A percentile compares a stretch with the other conserved stretches of the same genome.
Conservation (phyloP, 1,139 yeast genomes). For the Yarrowia galli region DNA sequence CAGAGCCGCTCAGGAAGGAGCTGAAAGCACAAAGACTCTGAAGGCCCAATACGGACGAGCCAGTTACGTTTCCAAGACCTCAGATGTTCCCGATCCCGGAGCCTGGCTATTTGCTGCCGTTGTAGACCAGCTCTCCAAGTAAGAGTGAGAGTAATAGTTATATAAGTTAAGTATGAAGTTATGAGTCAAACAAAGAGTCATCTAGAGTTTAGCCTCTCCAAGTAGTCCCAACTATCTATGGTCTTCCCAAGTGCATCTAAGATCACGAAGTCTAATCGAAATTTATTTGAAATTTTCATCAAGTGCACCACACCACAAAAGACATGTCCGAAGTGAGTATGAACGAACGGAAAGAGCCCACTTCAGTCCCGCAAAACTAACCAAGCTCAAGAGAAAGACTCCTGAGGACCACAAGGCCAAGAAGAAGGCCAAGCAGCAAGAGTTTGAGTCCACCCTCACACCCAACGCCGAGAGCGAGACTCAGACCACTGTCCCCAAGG, state of each 20-base stretch:
- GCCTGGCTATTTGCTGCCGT: constrained; percentile 46
- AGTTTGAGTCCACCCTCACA: constrained; percentile 20
- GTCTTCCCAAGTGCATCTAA: not conserved
- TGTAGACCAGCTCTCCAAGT: not conserved
- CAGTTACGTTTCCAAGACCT: constrained; percentile 53
- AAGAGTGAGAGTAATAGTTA: not conserved
- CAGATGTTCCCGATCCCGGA: constrained; percentile 55
- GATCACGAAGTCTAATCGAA: constrained; percentile 22
- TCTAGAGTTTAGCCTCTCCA: too few species aligned
- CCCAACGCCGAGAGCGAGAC: constrained; percentile 26
- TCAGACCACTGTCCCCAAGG: constrained; percentile 10
- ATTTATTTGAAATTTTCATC: constrained; percentile 26
- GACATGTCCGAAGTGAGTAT: constrained; percentile 30
- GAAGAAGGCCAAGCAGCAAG: constrained; percentile 30
- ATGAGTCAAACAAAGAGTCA: too few species aligned
- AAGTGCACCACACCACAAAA: constrained; percentile 10
- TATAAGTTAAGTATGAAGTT: too few species aligned
- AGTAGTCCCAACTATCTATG: not conserved
- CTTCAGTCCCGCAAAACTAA: not conserved
- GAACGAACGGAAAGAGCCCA: not conserved
- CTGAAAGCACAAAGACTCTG: constrained; percentile 54
- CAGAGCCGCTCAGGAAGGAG: constrained; percentile 52
- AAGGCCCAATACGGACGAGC: constrained; percentile 57
- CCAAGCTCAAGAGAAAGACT: constrained; percentile 28
- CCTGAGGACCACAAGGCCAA: constrained; percentile 33